phyloP scores from a whole-genome alignment of 139 green algal genomes.

The Pleodorina starrii region DNA sequence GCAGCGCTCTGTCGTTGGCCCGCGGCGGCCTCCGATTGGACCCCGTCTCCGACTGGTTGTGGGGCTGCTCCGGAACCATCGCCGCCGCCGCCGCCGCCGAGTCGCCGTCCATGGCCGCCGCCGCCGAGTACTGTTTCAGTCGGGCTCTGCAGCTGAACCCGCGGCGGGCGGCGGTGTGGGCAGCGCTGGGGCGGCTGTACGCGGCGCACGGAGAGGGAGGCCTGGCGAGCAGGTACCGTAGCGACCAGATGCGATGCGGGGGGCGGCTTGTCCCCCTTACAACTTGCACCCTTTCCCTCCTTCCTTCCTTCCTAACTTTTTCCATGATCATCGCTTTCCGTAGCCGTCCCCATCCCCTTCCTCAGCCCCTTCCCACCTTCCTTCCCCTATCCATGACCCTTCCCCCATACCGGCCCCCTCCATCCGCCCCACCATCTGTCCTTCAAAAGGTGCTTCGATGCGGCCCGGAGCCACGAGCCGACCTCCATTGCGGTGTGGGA shows the following conservation, averaged over 20 bases:
- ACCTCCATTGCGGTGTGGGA: constrained; percentile 80
- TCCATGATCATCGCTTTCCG: no score
- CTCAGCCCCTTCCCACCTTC: no score
- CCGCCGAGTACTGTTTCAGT: constrained; percentile 76
- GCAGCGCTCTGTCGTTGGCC: constrained; percentile 32
- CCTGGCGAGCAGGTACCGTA: constrained; percentile 13
- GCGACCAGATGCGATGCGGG: no score
- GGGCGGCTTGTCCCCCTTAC: no score
- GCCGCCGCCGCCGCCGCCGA: constrained; percentile 40
- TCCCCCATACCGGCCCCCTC: no score
- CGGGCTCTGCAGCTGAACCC: constrained; percentile 83
- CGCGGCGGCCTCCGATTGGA: constrained; percentile 69
- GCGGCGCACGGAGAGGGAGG: constrained; percentile 48
- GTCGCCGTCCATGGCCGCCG: neutral
- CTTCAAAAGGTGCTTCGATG: constrained; percentile 67
- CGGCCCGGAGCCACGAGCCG: constrained; percentile 74
- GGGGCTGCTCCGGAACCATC: constrained; percentile 64
- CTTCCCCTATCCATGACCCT: no score
- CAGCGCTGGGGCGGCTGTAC: constrained; percentile 83
- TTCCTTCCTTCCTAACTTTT: no score
- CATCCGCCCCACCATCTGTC: no score
- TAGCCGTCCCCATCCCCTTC: no score
- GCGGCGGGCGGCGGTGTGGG: constrained; percentile 71
- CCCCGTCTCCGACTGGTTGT: constrained; percentile 67
- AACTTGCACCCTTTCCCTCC: no score